Evolutionary conservation across 164 flowering plant genomes (phyloP).

Genomic region (Vitis amurensis): DNA sequence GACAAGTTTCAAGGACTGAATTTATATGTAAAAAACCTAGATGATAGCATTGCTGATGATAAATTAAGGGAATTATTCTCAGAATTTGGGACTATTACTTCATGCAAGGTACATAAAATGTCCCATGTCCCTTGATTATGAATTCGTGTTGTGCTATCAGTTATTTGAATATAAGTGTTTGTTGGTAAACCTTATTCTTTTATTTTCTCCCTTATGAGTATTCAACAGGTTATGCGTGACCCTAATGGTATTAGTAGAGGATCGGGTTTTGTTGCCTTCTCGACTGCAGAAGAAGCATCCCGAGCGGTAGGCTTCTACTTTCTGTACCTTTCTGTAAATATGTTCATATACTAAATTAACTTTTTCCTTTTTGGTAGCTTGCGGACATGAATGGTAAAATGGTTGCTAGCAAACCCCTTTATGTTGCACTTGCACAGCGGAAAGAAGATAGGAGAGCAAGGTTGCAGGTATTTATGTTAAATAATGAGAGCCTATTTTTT

Average conservation of each 20-base stretch:
- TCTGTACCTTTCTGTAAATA: neutral
- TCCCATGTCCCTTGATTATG: neutral
- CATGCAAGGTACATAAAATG: conserved; percentile 45
- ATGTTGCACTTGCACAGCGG: conserved; percentile 55
- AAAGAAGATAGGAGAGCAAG: conserved; percentile 55
- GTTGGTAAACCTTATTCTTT: neutral
- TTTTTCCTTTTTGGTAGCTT: conserved; percentile 18
- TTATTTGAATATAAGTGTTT: neutral
- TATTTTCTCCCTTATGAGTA: neutral
- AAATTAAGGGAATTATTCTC: conserved; percentile 41
- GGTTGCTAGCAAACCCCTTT: conserved; percentile 50
- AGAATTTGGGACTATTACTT: conserved; percentile 44
- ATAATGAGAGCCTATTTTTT: too few relatives aligned
- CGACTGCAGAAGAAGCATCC: conserved; percentile 45
- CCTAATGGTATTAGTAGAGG: conserved; percentile 45
- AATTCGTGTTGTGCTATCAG: neutral
- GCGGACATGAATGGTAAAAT: conserved; percentile 55
- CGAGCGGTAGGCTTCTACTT: conserved; percentile 31
- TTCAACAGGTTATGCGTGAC: conserved; percentile 39
- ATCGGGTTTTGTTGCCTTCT: conserved; percentile 50
- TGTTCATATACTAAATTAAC: neutral
- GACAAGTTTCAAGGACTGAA: conserved; percentile 44
- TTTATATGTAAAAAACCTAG: conserved; percentile 46
- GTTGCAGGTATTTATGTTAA: conserved; percentile 36
- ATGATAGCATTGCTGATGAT: conserved; percentile 46